Conservation (phyloP, 495 filamentous ascomycete genomes). For the Collariella sp. region DNA sequence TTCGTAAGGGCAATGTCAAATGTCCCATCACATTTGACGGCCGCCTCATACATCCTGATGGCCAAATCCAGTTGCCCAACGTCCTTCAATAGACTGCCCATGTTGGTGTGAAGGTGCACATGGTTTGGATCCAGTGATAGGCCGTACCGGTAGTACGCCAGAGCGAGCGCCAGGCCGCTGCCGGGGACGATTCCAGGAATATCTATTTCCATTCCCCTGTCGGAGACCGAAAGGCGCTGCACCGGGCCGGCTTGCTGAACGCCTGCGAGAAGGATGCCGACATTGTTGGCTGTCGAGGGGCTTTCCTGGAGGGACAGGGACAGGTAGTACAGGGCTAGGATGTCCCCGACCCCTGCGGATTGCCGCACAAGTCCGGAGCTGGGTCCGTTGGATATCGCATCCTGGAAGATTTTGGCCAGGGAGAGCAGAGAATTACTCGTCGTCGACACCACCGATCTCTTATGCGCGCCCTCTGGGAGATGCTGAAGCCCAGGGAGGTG, state of each 20-base stretch:
- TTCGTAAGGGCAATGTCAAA: constrained; percentile 98
- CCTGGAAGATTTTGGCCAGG: constrained; percentile 95
- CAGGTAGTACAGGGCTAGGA: constrained; percentile 90
- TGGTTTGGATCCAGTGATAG: constrained; percentile 76
- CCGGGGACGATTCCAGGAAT: constrained; percentile 79
- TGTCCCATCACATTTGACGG: constrained; percentile 78
- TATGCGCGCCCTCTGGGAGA: constrained; percentile 61
- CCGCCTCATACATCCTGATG: constrained; percentile 95
- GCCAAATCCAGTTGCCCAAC: constrained; percentile 87
- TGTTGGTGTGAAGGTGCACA: constrained; percentile 96
- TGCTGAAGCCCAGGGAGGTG: constrained; percentile 76
- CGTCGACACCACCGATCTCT: constrained; percentile 78
- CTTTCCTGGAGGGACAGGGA: constrained; percentile 92
- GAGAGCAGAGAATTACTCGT: constrained; percentile 95
- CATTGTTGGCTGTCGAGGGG: constrained; percentile 97
- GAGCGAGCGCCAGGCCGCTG: constrained; percentile 77
- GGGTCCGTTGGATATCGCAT: constrained; percentile 80
- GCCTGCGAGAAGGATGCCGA: constrained; percentile 89
- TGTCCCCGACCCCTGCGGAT: constrained; percentile 78
- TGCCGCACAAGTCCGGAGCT: constrained; percentile 49
- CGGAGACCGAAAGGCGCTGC: constrained; percentile 23
- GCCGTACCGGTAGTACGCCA: constrained; percentile 94
- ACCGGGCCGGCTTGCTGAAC: constrained; percentile 69
- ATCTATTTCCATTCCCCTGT: constrained; percentile 31
- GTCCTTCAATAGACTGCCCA: constrained; percentile 92